Percentiles rank a stretch among this genome's conserved stretches.
Conservation (phyloP, 768 basidiomycete species). For the Trametes coccinea region DNA sequence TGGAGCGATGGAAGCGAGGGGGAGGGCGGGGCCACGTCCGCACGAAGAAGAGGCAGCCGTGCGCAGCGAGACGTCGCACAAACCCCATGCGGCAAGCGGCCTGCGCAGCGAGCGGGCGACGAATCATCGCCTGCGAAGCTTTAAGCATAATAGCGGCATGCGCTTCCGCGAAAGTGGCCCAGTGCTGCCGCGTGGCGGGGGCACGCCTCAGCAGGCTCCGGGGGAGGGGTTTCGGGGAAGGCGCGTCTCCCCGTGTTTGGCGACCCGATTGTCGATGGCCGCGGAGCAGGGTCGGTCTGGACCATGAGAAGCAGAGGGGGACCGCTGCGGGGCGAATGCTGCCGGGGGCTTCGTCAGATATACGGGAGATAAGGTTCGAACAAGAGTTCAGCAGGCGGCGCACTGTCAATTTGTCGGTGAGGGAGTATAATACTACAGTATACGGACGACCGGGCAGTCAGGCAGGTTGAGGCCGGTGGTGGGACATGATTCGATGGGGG, state of each 20-base stretch:
- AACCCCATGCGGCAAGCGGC: constrained; percentile 9
- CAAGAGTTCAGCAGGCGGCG: constrained; percentile 1
- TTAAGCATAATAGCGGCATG: constrained; percentile 17
- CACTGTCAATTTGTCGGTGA: neutral
- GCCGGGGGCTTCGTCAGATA: constrained; percentile 16
- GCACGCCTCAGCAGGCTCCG: neutral
- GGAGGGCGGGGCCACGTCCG: neutral
- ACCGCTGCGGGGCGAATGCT: constrained; percentile 1
- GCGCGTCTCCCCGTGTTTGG: constrained; percentile 1
- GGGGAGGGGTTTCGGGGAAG: neutral
- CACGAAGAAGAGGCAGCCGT: neutral
- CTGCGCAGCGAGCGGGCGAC: neutral
- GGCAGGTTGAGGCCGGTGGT: constrained; percentile 1
- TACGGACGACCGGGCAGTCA: constrained; percentile 4
- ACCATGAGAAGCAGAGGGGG: neutral
- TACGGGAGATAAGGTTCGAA: constrained; percentile 21
- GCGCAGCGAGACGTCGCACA: constrained; percentile 9
- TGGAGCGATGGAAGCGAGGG: neutral
- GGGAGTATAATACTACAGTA: neutral
- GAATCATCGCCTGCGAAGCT: constrained; percentile 19
- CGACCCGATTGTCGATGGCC: constrained; percentile 2
- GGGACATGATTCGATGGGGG: constrained; percentile 13
- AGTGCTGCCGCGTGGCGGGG: constrained; percentile 10
- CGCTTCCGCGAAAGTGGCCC: constrained; percentile 17
- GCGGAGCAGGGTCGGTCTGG: constrained; percentile 1